phyloP scores from a whole-genome alignment of 2,329 filamentous ascomycete genomes.

The Diaporthe vaccinii region DNA sequence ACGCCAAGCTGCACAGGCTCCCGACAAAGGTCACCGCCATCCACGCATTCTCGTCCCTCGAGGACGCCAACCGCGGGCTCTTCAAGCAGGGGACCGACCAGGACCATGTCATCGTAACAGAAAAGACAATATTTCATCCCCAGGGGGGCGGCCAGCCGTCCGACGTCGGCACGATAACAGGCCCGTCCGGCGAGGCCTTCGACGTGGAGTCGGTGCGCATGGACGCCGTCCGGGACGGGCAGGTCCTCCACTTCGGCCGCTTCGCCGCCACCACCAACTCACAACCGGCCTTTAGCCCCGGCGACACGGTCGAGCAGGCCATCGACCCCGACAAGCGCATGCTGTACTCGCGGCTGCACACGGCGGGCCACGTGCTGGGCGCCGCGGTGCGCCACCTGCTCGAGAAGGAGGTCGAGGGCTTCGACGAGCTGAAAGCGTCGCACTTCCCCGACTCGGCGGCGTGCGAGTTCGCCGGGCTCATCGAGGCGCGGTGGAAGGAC shows the following conservation, averaged over 20 bases:
- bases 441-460: constrained; percentile 78
- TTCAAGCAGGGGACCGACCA: constrained; percentile 67
- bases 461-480: constrained; percentile 77
- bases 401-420: constrained; percentile 63
- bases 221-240: constrained; percentile 61
- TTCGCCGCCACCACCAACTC: constrained; percentile 54
- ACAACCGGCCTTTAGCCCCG: constrained; percentile 52
- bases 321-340: constrained; percentile 73
- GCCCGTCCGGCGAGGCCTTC: constrained; percentile 55
- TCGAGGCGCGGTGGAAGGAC: constrained; percentile 73
- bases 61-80: constrained; percentile 64
- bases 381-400: constrained; percentile 73
- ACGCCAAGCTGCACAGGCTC: constrained; percentile 59
- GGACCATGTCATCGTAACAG: constrained; percentile 71
- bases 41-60: constrained; percentile 62
- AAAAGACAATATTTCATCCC: constrained; percentile 80
- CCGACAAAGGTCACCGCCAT: constrained; percentile 61
- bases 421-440: constrained; percentile 78
- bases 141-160: constrained; percentile 82
- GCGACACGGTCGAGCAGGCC: constrained; percentile 64
- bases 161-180: constrained; percentile 71
- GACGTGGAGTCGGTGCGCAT: constrained; percentile 70
- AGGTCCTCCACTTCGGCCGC: constrained; percentile 76
- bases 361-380: constrained; percentile 80
- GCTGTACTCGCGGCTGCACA: constrained; percentile 78